These are phyloP conservation scores for Moesziomyces sp. DNA, from an alignment of 1,284 basidiomycete species.

Conservation along the genomic window DNA sequence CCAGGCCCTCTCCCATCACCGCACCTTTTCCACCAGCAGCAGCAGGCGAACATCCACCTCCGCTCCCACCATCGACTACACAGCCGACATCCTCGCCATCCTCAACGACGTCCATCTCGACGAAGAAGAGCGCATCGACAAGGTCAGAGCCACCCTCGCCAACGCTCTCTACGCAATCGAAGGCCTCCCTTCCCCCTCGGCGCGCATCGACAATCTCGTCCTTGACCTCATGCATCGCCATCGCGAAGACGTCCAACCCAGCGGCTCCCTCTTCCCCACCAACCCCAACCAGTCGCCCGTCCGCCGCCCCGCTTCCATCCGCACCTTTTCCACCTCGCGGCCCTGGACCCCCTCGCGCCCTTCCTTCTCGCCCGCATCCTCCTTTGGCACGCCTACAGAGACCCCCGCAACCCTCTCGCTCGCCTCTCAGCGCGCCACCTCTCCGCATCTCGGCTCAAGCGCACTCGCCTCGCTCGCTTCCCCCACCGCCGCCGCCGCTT, in stretches of 20 bases:
- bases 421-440: slow-evolving; percentile 23
- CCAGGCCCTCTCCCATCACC: slow-evolving; percentile 39
- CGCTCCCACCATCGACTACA: slow-evolving; percentile 17
- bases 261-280: slow-evolving; percentile 45
- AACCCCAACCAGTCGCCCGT: slow-evolving; percentile 43
- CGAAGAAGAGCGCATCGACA: slow-evolving; percentile 59
- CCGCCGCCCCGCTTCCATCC: slow-evolving; percentile 47
- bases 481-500: not conserved
- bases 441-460: slow-evolving; percentile 36
- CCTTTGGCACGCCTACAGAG: slow-evolving; percentile 29
- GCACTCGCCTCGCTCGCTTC: slow-evolving; percentile 24
- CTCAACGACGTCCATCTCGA: slow-evolving; percentile 49
- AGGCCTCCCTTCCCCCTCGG: slow-evolving; percentile 41
- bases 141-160: slow-evolving; percentile 48
- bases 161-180: slow-evolving; percentile 44
- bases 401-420: slow-evolving; percentile 8
- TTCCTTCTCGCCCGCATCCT: slow-evolving; percentile 38
- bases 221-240: slow-evolving; percentile 61
- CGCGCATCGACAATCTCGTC: slow-evolving; percentile 56
- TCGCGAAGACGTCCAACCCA: slow-evolving; percentile 53
- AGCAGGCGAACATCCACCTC: slow-evolving; percentile 40
- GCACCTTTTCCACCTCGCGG: slow-evolving; percentile 48
- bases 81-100: slow-evolving; percentile 42
- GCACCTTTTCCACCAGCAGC: slow-evolving; percentile 28
- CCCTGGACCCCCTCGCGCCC: slow-evolving; percentile 55